Conservation (phyloP, 164 flowering plant species). For the Umbilicus rupestris region DNA sequence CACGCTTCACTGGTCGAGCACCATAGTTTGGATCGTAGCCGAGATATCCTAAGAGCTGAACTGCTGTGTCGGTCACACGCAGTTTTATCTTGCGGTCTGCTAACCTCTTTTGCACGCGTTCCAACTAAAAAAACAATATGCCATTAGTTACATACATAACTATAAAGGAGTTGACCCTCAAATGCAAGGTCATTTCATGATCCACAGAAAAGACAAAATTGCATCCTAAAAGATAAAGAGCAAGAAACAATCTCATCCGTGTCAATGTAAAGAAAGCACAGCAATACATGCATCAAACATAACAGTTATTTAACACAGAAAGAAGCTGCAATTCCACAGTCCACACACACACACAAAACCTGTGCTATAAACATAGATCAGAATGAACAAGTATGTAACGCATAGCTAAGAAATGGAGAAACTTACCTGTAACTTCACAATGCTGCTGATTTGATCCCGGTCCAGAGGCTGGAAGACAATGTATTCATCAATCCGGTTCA, state of each 20-base stretch:
- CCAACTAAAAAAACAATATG: slow-evolving; percentile 46
- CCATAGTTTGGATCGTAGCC: slow-evolving; percentile 97
- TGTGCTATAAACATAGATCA: background rate
- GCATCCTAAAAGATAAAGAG: background rate
- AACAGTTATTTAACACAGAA: background rate
- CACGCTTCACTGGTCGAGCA: slow-evolving; percentile 92
- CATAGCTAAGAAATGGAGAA: background rate
- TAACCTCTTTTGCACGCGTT: slow-evolving; percentile 75
- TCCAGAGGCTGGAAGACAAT: slow-evolving; percentile 92
- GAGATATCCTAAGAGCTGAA: slow-evolving; percentile 69
- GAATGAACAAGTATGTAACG: background rate
- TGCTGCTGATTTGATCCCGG: slow-evolving; percentile 77
- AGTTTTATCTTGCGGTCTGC: slow-evolving; percentile 75
- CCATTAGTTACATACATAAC: background rate
- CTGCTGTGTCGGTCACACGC: slow-evolving; percentile 66
- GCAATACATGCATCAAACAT: background rate
- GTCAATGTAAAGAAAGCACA: background rate
- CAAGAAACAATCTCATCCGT: no score
- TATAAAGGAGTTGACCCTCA: background rate
- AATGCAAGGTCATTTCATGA: no score
- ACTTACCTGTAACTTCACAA: slow-evolving; percentile 79
- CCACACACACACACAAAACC: background rate
- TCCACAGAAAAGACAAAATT: background rate
- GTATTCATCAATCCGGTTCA: slow-evolving; percentile 96
- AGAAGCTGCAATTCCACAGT: background rate